Evolutionary conservation across 306 rosid genomes (phyloP).

Genomic region (Corylus americana): DNA sequence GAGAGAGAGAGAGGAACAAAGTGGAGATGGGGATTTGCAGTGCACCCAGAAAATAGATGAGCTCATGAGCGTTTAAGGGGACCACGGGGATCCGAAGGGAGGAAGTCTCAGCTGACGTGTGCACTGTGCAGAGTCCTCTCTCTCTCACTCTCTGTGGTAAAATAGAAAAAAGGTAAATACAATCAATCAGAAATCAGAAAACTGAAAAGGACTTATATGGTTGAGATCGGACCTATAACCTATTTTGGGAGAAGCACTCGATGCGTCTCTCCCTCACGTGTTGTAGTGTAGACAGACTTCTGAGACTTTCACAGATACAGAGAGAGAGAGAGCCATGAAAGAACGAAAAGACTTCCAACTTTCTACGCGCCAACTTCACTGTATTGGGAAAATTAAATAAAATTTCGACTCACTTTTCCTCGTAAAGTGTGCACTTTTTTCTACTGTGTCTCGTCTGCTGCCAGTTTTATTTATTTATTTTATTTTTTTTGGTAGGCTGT

Average conservation of each 20-base stretch:
- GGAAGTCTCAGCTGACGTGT: not conserved
- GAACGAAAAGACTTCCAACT: slow-evolving; percentile 38
- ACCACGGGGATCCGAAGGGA: not conserved
- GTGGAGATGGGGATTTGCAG: slow-evolving; percentile 3
- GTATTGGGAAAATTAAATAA: not conserved
- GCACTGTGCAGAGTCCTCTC: not conserved
- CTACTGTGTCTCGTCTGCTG: not conserved
- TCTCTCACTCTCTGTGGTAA: not conserved
- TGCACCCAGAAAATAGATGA: not conserved
- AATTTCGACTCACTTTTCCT: not conserved
- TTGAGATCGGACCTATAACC: not conserved
- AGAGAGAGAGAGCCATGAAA: slow-evolving; percentile 14
- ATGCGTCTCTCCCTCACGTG: slow-evolving; percentile 43
- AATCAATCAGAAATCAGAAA: slow-evolving; percentile 6
- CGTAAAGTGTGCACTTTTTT: slow-evolving; percentile 29
- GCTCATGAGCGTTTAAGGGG: not conserved
- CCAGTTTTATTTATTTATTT: not conserved
- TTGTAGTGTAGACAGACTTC: not conserved
- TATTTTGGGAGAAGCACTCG: not conserved
- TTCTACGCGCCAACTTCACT: slow-evolving; percentile 28
- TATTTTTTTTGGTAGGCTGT: too few species aligned
- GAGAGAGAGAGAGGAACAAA: not conserved
- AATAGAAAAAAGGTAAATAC: not conserved
- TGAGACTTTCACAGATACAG: slow-evolving; percentile 13
- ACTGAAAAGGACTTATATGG: slow-evolving; percentile 31